Percentiles rank a stretch among this genome's conserved stretches.
Evolutionary conservation across 1,284 basidiomycete genomes (phyloP).

Genomic region (Microbotryum intermedium): DNA sequence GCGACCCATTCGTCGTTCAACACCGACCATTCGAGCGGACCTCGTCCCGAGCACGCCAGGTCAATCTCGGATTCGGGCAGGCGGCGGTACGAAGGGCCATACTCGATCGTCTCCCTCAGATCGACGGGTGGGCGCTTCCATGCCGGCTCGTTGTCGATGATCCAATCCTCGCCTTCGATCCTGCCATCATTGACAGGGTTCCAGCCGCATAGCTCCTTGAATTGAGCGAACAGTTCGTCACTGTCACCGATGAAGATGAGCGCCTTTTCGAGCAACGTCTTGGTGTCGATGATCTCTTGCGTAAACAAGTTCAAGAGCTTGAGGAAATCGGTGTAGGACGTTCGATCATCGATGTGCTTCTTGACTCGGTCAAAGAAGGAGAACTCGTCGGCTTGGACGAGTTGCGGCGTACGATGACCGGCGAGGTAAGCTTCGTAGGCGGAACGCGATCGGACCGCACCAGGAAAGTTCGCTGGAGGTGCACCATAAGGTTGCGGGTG

Average conservation of each 20-base stretch:
- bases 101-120: constrained; percentile 24
- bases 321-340: constrained; percentile 91
- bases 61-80: constrained; percentile 79
- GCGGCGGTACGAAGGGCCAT: constrained; percentile 85
- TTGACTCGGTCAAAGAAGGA: constrained; percentile 91
- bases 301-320: constrained; percentile 92
- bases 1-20: constrained; percentile 96
- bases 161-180: constrained; percentile 44
- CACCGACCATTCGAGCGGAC: constrained; percentile 90
- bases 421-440: constrained; percentile 29
- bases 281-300: constrained; percentile 82
- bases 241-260: constrained; percentile 67
- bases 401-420: constrained; percentile 35
- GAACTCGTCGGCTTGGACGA: constrained; percentile 69
- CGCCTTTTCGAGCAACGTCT: constrained; percentile 71
- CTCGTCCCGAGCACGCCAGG: constrained; percentile 87
- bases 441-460: constrained; percentile 25
- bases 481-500: constrained; percentile 28
- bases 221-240: constrained; percentile 70
- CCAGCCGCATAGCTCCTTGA: constrained; percentile 79
- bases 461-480: constrained; percentile 19
- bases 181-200: constrained; percentile 55
- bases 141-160: constrained; percentile 46
- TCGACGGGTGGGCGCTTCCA: constrained; percentile 22
- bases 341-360: constrained; percentile 69